Evolutionary conservation across 805 yeast genomes (phyloP).

Genomic region (Ogataea saltuana): DNA sequence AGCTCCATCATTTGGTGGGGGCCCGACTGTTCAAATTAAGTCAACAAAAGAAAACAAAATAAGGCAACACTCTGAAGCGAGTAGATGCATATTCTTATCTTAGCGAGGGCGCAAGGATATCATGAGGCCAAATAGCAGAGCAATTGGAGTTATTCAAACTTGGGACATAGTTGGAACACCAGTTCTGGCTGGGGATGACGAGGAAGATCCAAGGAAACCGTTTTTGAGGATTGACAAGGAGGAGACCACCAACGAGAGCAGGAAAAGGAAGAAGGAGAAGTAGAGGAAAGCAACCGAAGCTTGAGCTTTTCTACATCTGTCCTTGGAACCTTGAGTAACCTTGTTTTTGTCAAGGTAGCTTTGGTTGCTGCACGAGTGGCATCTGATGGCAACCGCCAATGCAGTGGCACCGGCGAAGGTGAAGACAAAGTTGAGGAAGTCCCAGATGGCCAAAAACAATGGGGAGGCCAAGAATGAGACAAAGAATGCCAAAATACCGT

Average conservation of each 20-base stretch:
- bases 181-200: conserved; percentile 60
- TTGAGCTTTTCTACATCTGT: conserved; percentile 96
- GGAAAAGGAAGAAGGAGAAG: conserved; percentile 76
- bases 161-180: conserved; percentile 91
- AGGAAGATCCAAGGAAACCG: conserved; percentile 57
- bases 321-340: conserved; percentile 71
- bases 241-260: conserved; percentile 60
- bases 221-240: conserved; percentile 50
- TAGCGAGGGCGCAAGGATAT: conserved; percentile 10
- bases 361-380: conserved; percentile 79
- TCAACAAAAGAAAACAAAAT: conserved; percentile 6
- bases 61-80: conserved; percentile 1
- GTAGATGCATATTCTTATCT: conserved; percentile 1
- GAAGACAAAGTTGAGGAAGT: conserved; percentile 87
- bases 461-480: conserved; percentile 87
- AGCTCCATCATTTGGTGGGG: conserved; percentile 4
- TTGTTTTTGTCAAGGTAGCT: conserved; percentile 63
- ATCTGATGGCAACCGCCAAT: conserved; percentile 84
- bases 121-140: neutral
- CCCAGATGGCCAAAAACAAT: conserved; percentile 67
- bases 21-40: conserved; percentile 7
- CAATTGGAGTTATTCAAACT: conserved; percentile 50
- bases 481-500: conserved; percentile 77
- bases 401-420: conserved; percentile 95
- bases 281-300: conserved; percentile 78